Conservation (phyloP, 2,329 filamentous ascomycete species). For the Talaromyces sp. region DNA sequence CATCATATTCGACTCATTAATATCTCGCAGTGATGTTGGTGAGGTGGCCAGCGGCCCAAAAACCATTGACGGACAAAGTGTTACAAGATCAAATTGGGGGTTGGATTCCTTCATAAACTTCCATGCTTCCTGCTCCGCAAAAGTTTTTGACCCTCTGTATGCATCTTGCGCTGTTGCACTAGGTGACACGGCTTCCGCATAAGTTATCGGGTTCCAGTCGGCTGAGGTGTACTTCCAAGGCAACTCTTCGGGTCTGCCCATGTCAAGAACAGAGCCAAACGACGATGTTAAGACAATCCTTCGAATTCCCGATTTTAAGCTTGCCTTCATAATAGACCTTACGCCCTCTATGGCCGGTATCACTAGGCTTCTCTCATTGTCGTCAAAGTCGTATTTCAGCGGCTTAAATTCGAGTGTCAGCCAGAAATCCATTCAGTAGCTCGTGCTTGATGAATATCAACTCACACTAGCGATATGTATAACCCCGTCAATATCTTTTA, state of each 20-base stretch:
- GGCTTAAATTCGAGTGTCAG: not conserved
- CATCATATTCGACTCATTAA: not conserved
- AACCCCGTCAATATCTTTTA: not conserved
- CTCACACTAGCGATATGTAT: not conserved
- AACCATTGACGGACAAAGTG: not conserved
- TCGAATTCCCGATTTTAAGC: not conserved
- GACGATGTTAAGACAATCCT: constrained; percentile 1
- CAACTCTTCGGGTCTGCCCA: not conserved
- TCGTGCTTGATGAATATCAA: too few relatives aligned
- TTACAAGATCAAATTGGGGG: not conserved
- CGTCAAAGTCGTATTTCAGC: not conserved
- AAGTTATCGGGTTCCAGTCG: constrained; percentile 3
- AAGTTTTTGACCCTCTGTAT: not conserved
- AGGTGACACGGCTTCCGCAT: not conserved
- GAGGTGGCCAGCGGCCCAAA: not conserved
- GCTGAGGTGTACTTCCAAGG: not conserved
- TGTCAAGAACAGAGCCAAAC: constrained; percentile 1
- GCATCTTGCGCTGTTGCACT: not conserved
- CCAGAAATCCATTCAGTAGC: not conserved
- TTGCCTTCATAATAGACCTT: not conserved
- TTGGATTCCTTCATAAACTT: not conserved
- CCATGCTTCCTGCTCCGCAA: constrained; percentile 3
- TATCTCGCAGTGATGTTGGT: not conserved
- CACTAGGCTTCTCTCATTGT: not conserved
- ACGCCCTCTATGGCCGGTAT: not conserved